These are phyloP conservation scores for Solanum chacoense DNA, from an alignment of 305 asterid species.

Conservation along the genomic window DNA sequence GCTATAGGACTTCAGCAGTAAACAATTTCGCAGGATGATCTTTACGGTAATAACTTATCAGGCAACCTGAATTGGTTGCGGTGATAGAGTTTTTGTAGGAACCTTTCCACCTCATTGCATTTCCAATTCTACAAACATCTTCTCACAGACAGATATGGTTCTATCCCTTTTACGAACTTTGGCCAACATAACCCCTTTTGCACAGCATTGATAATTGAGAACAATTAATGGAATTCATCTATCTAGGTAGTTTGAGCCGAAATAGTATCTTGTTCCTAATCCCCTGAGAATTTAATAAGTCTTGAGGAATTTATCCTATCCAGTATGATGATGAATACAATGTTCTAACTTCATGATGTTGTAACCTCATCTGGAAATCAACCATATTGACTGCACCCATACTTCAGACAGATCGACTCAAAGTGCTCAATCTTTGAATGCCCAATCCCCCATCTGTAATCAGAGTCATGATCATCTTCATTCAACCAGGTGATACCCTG, in stretches of 20 bases:
- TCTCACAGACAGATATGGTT: background rate
- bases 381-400: background rate
- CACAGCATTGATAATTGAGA: background rate
- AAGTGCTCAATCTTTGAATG: background rate
- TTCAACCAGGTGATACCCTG: background rate
- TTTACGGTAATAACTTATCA: background rate
- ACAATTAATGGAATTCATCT: background rate
- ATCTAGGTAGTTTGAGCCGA: background rate
- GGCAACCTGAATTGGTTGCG: background rate
- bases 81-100: background rate
- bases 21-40: background rate
- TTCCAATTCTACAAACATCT: background rate
- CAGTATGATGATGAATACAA: background rate
- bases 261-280: background rate
- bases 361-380: background rate
- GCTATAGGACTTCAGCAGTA: background rate
- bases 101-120: background rate
- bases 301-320: background rate
- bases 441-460: background rate
- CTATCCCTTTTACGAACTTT: background rate
- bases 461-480: background rate
- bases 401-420: background rate
- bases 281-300: background rate
- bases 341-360: background rate
- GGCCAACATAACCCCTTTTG: background rate